Conservation (phyloP, 2,329 filamentous ascomycete species). For the Epichloe scottii region DNA sequence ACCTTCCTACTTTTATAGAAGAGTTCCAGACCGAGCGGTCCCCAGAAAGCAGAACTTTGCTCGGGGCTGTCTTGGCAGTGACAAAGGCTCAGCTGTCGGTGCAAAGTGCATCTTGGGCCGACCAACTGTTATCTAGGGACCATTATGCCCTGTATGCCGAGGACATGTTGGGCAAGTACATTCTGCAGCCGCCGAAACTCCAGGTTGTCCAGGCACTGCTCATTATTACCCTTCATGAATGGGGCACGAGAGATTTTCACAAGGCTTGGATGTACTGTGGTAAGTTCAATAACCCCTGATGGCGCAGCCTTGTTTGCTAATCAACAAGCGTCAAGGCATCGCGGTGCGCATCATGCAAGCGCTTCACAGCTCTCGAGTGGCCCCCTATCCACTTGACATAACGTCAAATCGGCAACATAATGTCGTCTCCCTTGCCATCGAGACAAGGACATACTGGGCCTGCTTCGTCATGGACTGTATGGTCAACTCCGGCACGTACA, state of each 20-base stretch:
- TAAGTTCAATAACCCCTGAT: background rate
- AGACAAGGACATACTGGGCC: slow-evolving; percentile 30
- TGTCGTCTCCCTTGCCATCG: slow-evolving; percentile 16
- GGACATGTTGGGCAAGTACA: slow-evolving; percentile 14
- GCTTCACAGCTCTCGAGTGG: slow-evolving; percentile 17
- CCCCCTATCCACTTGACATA: slow-evolving; percentile 16
- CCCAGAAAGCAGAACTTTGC: slow-evolving; percentile 16
- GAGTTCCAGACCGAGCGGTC: slow-evolving; percentile 12
- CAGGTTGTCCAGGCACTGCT: slow-evolving; percentile 27
- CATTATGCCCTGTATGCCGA: slow-evolving; percentile 20
- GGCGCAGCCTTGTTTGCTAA: background rate
- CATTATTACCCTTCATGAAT: slow-evolving; percentile 27
- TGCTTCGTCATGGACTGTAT: slow-evolving; percentile 34
- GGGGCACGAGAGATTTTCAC: slow-evolving; percentile 28
- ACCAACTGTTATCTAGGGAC: slow-evolving; percentile 17
- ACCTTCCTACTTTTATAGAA: slow-evolving; percentile 19
- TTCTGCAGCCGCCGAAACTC: slow-evolving; percentile 18
- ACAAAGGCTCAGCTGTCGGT: slow-evolving; percentile 20
- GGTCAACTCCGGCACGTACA: slow-evolving; percentile 28
- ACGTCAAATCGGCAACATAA: slow-evolving; percentile 10
- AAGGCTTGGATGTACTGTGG: slow-evolving; percentile 31
- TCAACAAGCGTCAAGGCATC: slow-evolving; percentile 15
- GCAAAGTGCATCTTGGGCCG: slow-evolving; percentile 16
- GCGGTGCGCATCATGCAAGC: slow-evolving; percentile 27
- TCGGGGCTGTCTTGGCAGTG: slow-evolving; percentile 18